Percentiles rank a stretch among this genome's conserved stretches.
Evolutionary conservation across 2,329 filamentous ascomycete species (phyloP).

Genomic region (Xylariaceae sp.): DNA sequence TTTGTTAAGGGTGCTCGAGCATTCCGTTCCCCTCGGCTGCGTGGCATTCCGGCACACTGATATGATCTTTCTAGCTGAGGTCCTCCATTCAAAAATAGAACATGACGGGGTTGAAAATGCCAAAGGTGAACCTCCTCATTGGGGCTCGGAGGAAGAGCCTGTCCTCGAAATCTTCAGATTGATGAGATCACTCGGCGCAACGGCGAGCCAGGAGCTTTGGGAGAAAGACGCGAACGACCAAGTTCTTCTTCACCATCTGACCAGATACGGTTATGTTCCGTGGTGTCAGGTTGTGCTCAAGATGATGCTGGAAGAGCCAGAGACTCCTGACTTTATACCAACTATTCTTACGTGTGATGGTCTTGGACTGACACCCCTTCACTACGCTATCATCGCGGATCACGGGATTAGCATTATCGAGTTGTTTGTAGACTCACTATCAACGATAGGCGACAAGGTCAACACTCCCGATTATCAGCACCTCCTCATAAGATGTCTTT

Average conservation of each 20-base stretch:
- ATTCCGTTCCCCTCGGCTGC: too few species aligned
- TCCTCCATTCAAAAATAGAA: too few species aligned
- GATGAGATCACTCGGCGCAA: too few species aligned
- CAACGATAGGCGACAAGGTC: neutral
- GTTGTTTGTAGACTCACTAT: neutral
- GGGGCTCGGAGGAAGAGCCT: too few species aligned
- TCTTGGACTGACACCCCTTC: slow-evolving; percentile 5
- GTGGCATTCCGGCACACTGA: too few species aligned
- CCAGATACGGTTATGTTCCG: neutral
- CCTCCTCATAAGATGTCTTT: slow-evolving; percentile 2
- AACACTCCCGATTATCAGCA: neutral
- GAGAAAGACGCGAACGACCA: neutral
- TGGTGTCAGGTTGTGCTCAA: too few species aligned
- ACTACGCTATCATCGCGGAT: slow-evolving; percentile 5
- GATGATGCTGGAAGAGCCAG: neutral
- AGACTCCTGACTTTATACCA: neutral
- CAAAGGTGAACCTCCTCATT: too few species aligned
- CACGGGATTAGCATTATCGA: neutral
- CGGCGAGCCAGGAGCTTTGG: too few species aligned
- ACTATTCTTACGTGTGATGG: slow-evolving; percentile 1
- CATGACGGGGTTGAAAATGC: too few species aligned
- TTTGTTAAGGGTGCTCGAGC: too few species aligned
- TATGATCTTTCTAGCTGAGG: too few species aligned
- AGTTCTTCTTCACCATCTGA: neutral
- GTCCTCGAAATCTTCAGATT: too few species aligned